phyloP scores from a whole-genome alignment of 768 basidiomycete genomes.

The Suillus occidentalis region DNA sequence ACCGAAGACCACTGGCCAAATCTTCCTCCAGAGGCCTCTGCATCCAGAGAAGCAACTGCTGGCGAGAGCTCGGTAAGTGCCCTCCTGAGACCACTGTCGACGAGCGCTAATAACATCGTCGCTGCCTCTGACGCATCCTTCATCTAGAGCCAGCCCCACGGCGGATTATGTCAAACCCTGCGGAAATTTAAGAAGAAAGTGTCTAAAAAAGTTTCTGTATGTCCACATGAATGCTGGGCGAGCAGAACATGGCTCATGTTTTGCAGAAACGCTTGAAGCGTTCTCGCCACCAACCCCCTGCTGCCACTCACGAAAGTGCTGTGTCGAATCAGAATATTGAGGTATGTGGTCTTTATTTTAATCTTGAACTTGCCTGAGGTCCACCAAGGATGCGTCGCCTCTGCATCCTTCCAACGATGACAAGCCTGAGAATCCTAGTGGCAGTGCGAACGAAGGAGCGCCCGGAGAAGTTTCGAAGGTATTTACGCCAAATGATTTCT shows the following conservation, averaged over 20 bases:
- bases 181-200: background rate
- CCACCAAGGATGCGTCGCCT: background rate
- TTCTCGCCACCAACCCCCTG: background rate
- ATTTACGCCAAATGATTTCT: background rate
- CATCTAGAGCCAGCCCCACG: background rate
- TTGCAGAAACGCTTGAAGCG: background rate
- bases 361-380: background rate
- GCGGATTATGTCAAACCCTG: background rate
- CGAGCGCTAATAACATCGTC: background rate
- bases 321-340: background rate
- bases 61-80: background rate
- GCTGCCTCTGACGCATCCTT: background rate
- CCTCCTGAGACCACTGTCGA: background rate
- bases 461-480: background rate
- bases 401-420: background rate
- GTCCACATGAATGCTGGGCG: background rate
- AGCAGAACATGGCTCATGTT: background rate
- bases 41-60: background rate
- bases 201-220: background rate
- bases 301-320: background rate
- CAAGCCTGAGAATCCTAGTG: background rate
- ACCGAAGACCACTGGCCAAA: background rate
- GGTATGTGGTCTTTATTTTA: background rate
- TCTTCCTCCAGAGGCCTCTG: background rate
- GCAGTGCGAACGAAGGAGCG: background rate